Evolutionary conservation across 352 stramenopile species (phyloP).

Genomic region (Globisporangium carolinianum): DNA sequence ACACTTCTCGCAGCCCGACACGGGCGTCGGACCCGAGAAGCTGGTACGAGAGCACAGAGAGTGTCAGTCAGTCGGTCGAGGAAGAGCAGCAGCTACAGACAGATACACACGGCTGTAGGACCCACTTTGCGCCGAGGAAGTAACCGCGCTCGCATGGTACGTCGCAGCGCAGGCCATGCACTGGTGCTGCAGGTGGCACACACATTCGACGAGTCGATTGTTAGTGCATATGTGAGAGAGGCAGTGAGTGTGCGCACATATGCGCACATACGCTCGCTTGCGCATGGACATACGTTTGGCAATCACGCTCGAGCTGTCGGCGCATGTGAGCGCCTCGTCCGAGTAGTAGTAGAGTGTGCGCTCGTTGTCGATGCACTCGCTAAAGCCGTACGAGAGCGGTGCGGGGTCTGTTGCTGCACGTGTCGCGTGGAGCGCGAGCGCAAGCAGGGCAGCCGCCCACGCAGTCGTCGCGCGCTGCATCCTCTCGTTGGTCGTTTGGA

Average conservation of each 20-base stretch:
- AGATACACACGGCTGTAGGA: constrained; percentile 2
- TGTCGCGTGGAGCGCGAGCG: too few species aligned
- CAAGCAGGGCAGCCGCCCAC: too few species aligned
- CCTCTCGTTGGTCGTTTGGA: too few species aligned
- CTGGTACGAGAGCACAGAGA: constrained; percentile 15
- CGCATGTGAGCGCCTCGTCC: constrained; percentile 40
- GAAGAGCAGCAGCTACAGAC: not conserved
- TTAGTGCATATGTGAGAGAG: too few species aligned
- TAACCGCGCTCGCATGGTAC: constrained; percentile 62
- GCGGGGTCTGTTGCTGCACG: not conserved
- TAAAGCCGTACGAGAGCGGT: constrained; percentile 61
- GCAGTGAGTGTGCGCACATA: not conserved
- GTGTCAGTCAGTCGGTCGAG: not conserved
- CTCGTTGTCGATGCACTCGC: constrained; percentile 72
- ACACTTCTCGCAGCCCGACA: constrained; percentile 71
- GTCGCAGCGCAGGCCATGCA: constrained; percentile 62
- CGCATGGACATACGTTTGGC: constrained; percentile 33
- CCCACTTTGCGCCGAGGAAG: constrained; percentile 75
- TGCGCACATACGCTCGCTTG: not conserved
- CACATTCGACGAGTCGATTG: too few species aligned
- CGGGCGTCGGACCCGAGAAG: constrained; percentile 43
- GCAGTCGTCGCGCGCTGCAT: too few species aligned
- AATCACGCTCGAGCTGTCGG: constrained; percentile 27
- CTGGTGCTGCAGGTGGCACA: constrained; percentile 30
- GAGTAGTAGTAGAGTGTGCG: constrained; percentile 74